A percentile compares a stretch with the other conserved stretches of the same genome.
These are phyloP conservation scores for Ogataea kodamae DNA, from an alignment of 805 yeast genomes.

Conservation along the genomic window DNA sequence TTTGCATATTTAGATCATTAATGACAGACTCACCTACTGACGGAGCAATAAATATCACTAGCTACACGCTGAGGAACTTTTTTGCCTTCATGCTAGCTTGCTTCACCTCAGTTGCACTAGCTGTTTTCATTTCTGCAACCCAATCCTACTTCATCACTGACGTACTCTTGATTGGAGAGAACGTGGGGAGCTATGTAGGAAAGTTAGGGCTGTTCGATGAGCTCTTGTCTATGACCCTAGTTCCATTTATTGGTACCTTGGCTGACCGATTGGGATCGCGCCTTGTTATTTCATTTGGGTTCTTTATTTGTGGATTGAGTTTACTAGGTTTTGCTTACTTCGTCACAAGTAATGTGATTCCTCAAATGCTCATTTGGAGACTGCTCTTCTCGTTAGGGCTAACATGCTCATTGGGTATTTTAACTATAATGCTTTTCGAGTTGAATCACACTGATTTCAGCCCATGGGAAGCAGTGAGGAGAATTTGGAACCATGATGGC, in stretches of 20 bases:
- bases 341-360: conserved; percentile 39
- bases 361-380: conserved; percentile 50
- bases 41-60: no score
- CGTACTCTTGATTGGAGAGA: conserved; percentile 27
- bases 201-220: conserved; percentile 58
- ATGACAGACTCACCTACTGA: no score
- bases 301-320: conserved; percentile 44
- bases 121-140: conserved; percentile 31
- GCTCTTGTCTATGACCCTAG: conserved; percentile 44
- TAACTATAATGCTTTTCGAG: conserved; percentile 49
- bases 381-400: conserved; percentile 61
- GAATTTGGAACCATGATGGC: background rate
- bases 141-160: conserved; percentile 34
- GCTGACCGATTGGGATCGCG: conserved; percentile 63
- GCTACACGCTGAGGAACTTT: conserved; percentile 26
- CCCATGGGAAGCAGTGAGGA: conserved; percentile 18
- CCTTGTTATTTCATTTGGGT: conserved; percentile 46
- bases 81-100: conserved; percentile 25
- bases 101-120: conserved; percentile 24
- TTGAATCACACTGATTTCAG: conserved; percentile 42
- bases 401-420: conserved; percentile 41
- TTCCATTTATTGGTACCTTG: conserved; percentile 63
- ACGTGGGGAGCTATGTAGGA: conserved; percentile 45
- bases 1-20: no score
- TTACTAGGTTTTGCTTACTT: conserved; percentile 47